Conservation (phyloP, 768 basidiomycete genomes). For the Podaxis carcinomalis region DNA sequence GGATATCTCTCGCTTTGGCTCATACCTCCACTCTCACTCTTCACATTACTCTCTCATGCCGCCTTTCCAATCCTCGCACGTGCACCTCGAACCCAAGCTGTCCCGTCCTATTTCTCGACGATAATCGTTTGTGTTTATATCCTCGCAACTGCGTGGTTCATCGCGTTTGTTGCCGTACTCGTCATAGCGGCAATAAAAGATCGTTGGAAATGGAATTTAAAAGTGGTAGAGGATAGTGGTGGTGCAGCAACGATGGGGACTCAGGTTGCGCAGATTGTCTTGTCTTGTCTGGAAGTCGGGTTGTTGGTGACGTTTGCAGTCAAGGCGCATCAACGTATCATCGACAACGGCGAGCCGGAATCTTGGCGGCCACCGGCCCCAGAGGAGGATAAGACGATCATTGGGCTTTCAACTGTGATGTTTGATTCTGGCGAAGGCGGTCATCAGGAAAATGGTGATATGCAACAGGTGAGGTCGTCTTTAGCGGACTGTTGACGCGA, state of each 20-base stretch:
- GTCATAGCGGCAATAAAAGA: neutral
- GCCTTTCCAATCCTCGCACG: neutral
- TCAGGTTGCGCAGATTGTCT: neutral
- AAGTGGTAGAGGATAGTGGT: neutral
- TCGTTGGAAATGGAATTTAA: neutral
- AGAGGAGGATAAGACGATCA: neutral
- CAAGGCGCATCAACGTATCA: neutral
- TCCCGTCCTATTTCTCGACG: neutral
- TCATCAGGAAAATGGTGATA: neutral
- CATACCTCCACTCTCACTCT: neutral
- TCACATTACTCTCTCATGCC: neutral
- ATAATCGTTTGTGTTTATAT: neutral
- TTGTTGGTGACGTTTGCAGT: neutral
- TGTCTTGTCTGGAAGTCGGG: neutral
- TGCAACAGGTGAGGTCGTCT: neutral
- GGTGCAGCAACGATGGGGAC: neutral
- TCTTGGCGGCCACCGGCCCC: neutral
- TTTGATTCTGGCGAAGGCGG: neutral
- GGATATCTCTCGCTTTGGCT: conserved; percentile 1
- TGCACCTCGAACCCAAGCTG: neutral
- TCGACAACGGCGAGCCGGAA: neutral
- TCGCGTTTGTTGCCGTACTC: neutral
- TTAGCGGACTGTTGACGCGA: neutral
- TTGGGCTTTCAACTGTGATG: neutral
- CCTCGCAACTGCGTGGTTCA: conserved; percentile 3